Evolutionary conservation across 2,329 filamentous ascomycete species (phyloP).

Genomic region (Thielaviopsis euricoi): DNA sequence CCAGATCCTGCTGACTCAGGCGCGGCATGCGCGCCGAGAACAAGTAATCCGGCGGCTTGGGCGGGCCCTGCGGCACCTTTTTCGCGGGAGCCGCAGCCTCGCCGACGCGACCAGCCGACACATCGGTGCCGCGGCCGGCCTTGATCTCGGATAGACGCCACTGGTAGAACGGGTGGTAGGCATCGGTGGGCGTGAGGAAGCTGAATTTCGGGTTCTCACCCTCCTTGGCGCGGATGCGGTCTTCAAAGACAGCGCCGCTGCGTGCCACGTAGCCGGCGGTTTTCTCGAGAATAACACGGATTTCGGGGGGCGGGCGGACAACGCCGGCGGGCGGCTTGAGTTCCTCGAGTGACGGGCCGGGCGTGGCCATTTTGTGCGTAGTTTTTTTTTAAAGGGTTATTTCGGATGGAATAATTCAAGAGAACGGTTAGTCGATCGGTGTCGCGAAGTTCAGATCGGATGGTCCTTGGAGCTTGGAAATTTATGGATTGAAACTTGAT

Average conservation of each 20-base stretch:
- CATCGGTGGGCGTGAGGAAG: slow-evolving; percentile 64
- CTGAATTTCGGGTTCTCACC: slow-evolving; percentile 76
- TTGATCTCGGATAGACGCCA: slow-evolving; percentile 82
- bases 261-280: slow-evolving; percentile 79
- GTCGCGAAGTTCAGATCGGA: no score
- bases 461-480: no score
- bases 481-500: not conserved
- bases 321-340: slow-evolving; percentile 68
- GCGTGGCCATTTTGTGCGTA: not conserved
- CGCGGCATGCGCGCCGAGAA: slow-evolving; percentile 96
- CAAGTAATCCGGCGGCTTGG: slow-evolving; percentile 70
- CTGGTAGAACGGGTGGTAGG: slow-evolving; percentile 75
- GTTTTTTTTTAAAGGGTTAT: no score
- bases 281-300: slow-evolving; percentile 76
- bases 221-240: slow-evolving; percentile 74
- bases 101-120: slow-evolving; percentile 57
- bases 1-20: slow-evolving; percentile 85
- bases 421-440: no score
- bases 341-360: slow-evolving; percentile 41
- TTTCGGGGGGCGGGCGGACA: slow-evolving; percentile 77
- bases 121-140: slow-evolving; percentile 62
- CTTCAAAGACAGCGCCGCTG: slow-evolving; percentile 55
- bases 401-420: not conserved
- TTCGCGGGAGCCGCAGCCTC: slow-evolving; percentile 37
- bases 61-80: slow-evolving; percentile 61